Base-by-base conservation (phyloP, 169 alveolate species). In the Cryptosporidium bovis region DNA sequence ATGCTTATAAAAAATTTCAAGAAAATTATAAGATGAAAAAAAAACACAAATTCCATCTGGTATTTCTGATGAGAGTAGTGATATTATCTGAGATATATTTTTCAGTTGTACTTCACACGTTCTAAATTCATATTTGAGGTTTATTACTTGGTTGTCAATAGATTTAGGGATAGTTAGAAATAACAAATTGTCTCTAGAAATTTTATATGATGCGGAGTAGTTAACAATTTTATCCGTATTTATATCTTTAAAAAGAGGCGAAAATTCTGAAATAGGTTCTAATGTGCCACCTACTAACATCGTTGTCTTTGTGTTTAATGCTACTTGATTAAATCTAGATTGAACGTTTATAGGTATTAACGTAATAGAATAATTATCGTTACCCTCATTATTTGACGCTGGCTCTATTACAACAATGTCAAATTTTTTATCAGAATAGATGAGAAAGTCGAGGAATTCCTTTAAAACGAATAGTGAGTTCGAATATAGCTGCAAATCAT, bases 21-120 rank as follows among this genome's bases (percentile, higher is more conserved):
- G 85, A 71, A 83, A 92, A 1, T 51, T 64, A 51, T 90, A 92
- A 1, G 96, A 92, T 50, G 94, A 90, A 36, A 93, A 82, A 51
- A 95, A 95, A 18, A 93, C 93, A 20, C 94, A 91, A 18, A 93
- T 69, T 53, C 97, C 97, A 33, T 92, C 83, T 15, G 92, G 93
- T 34, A 93, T 93, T 13, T 65, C 44, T 2, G 82, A 29, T 2
- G 91, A 84, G 33, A 93, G 64, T 1, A 84, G 53, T 34, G 64
- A 56, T 48, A 93, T 64, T 48, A 91, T 56, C 27, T 83, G 29
- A 48, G 91, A 71, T n/a, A 90, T 46, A 60, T 91, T 84, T n/a
- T 67, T 27, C 20, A 92, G 46, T 31, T 92, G 90, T 29, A n/a
- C 36, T 20, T 66, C 82, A 15, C 91, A 66, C 46, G 53, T 40